Evolutionary conservation across 2,329 filamentous ascomycete species (phyloP).

Genomic region (Aspergillus viridinutans): DNA sequence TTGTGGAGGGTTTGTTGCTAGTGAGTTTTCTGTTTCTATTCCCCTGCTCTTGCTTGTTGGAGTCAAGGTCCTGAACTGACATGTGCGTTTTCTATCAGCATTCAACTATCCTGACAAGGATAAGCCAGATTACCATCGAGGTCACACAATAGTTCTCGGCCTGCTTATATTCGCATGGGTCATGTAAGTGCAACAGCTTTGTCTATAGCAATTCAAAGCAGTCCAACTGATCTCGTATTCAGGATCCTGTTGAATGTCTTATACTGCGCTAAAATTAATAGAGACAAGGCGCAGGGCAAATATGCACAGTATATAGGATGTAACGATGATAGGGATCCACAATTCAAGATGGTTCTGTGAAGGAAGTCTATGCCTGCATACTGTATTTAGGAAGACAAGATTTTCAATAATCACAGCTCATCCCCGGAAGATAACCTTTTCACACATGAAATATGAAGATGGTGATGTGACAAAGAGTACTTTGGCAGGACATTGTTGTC

Average conservation of each 20-base stretch:
- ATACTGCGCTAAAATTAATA: constrained; percentile 61
- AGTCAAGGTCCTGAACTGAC: constrained; percentile 8
- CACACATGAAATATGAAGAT: not conserved
- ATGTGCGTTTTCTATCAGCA: constrained; percentile 30
- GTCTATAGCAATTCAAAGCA: not conserved
- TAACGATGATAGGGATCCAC: constrained; percentile 61
- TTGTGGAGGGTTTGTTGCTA: constrained; percentile 62
- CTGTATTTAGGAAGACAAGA: not conserved
- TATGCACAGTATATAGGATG: constrained; percentile 54
- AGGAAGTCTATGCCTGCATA: not conserved
- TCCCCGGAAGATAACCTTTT: not conserved
- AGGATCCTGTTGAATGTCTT: constrained; percentile 59
- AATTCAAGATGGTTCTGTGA: constrained; percentile 58
- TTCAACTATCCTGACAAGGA: constrained; percentile 59
- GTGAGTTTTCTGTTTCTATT: constrained; percentile 27
- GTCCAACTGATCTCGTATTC: constrained; percentile 1
- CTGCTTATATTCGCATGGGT: constrained; percentile 61
- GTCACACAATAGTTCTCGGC: constrained; percentile 59
- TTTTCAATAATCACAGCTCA: not conserved
- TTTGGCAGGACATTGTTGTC: not conserved
- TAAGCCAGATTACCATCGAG: constrained; percentile 55
- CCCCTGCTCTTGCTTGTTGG: no score
- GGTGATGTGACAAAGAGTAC: not conserved
- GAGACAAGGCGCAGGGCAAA: constrained; percentile 57
- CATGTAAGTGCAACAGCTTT: constrained; percentile 47